These are phyloP conservation scores for Gossypium ekmanianum DNA, from an alignment of 345 rosid genomes.

Conservation along the genomic window DNA sequence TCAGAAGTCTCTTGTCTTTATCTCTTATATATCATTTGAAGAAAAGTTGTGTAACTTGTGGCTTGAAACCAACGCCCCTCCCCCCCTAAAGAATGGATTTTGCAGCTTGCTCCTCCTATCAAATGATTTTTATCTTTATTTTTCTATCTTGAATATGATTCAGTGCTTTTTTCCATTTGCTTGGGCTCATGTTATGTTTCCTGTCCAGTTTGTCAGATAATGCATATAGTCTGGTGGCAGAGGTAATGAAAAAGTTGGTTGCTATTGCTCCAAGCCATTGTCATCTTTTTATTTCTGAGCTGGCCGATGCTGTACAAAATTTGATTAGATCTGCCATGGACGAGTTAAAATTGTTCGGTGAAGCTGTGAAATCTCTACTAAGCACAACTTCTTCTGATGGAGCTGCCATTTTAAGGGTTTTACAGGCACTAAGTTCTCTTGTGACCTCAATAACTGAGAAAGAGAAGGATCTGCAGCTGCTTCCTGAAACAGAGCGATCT, in stretches of 20 bases:
- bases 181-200: conserved; percentile 21
- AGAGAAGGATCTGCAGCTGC: conserved; percentile 52
- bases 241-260: conserved; percentile 87
- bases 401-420: conserved; percentile 83
- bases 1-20: background rate
- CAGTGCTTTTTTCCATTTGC: background rate
- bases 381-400: conserved; percentile 83
- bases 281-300: conserved; percentile 74
- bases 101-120: background rate
- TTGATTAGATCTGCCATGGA: conserved; percentile 74
- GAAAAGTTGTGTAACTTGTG: conserved; percentile 2
- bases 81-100: background rate
- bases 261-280: conserved; percentile 74
- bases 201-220: conserved; percentile 79
- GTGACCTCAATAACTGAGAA: conserved; percentile 48
- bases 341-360: conserved; percentile 78
- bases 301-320: conserved; percentile 67
- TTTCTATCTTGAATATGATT: background rate
- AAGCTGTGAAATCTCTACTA: conserved; percentile 73
- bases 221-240: conserved; percentile 81
- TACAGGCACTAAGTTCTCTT: conserved; percentile 87
- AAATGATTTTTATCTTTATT: background rate
- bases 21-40: background rate
- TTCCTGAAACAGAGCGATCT: conserved; percentile 51
- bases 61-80: background rate